phyloP scores from a whole-genome alignment of 331 rosid species.

The Quercus lobata region DNA sequence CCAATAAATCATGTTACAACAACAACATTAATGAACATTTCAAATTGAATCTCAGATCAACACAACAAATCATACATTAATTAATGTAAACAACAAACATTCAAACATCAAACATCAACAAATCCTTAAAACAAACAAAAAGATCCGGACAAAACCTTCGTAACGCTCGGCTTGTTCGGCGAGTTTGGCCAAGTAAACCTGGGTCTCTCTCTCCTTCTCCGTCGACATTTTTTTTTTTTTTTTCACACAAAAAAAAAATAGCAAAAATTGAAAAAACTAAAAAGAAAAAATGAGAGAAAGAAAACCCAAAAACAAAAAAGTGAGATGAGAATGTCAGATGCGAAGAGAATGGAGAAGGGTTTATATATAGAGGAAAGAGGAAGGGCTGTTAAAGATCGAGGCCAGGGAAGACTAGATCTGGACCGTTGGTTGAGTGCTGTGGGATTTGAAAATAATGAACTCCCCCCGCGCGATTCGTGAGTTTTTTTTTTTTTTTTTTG shows the following conservation, averaged over 20 bases:
- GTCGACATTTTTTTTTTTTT: conserved; percentile 50
- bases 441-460: conserved; percentile 31
- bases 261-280: neutral
- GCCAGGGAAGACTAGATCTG: conserved; percentile 54
- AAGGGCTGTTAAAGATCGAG: conserved; percentile 32
- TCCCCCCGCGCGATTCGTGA: conserved; percentile 48
- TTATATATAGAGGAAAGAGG: conserved; percentile 14
- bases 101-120: neutral
- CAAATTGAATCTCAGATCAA: neutral
- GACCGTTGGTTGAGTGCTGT: conserved; percentile 41
- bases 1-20: neutral
- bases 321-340: neutral
- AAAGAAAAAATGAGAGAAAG: neutral
- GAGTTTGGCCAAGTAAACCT: conserved; percentile 94
- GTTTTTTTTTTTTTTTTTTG: neutral
- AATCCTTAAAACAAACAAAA: neutral
- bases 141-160: conserved; percentile 42
- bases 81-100: conserved; percentile 3
- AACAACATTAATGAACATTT: neutral
- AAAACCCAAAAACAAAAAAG: neutral
- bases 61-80: no score
- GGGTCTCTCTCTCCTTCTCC: conserved; percentile 92
- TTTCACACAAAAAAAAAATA: conserved; percentile 15
- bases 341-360: conserved; percentile 8
- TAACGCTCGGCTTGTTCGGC: conserved; percentile 98